These are phyloP conservation scores for Trichoderma erinaceum DNA, from an alignment of 495 filamentous ascomycete species.

Conservation along the genomic window DNA sequence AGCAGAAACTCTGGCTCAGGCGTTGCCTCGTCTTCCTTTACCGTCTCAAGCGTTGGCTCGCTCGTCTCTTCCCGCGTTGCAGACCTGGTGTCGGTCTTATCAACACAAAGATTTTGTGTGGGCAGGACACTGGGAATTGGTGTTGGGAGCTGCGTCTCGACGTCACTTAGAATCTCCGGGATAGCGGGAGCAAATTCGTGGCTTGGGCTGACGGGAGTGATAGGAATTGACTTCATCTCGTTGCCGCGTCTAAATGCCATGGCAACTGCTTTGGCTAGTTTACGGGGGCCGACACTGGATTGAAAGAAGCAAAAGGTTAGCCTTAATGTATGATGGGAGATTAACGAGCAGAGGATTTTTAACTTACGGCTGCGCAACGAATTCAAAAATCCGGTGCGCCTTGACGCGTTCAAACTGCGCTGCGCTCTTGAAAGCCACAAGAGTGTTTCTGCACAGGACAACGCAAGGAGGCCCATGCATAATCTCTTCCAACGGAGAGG, in stretches of 20 bases:
- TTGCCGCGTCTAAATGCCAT: slow-evolving; percentile 29
- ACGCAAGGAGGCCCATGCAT: slow-evolving; percentile 17
- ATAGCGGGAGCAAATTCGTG: background rate
- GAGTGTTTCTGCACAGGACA: slow-evolving; percentile 23
- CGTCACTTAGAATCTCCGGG: background rate
- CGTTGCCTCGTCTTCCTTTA: background rate
- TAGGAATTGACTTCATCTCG: slow-evolving; percentile 14
- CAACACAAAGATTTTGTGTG: background rate
- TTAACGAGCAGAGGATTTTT: background rate
- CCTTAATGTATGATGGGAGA: background rate
- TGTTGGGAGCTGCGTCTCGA: background rate
- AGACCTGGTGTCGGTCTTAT: background rate
- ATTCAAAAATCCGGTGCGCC: slow-evolving; percentile 24
- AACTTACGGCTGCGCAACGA: slow-evolving; percentile 30
- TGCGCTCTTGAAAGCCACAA: slow-evolving; percentile 24
- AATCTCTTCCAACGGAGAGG: background rate
- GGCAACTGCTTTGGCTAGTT: slow-evolving; percentile 51
- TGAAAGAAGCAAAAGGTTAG: background rate
- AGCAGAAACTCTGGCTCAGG: slow-evolving; percentile 24
- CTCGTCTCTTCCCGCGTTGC: background rate
- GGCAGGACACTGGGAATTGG: background rate
- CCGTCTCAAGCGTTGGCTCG: background rate
- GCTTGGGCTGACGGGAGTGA: background rate
- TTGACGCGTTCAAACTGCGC: slow-evolving; percentile 19
- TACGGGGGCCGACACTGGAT: slow-evolving; percentile 50